Evolutionary conservation across 1,139 yeast genomes (phyloP).

Genomic region (Kurtzmaniella quercitrusa): DNA sequence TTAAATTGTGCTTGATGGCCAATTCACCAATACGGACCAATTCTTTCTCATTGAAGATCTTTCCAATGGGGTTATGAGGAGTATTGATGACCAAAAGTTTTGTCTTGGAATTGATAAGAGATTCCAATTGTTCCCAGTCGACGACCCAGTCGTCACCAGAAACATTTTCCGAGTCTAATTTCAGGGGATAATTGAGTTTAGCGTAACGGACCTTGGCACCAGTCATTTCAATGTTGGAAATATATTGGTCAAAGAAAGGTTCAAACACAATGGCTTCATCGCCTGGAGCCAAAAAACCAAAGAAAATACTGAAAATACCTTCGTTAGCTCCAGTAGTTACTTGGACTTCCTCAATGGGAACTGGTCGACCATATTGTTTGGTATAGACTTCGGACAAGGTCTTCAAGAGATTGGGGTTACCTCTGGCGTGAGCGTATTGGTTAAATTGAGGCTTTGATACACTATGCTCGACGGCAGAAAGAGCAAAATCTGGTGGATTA

Average conservation of each 20-base stretch:
- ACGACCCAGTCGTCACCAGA: constrained; percentile 84
- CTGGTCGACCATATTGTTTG: constrained; percentile 56
- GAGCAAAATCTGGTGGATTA: constrained; percentile 87
- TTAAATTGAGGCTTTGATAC: constrained; percentile 68
- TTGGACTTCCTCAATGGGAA: constrained; percentile 63
- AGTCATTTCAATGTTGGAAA: constrained; percentile 86
- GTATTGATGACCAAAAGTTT: constrained; percentile 85
- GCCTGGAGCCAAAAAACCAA: constrained; percentile 80
- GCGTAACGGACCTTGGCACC: constrained; percentile 91
- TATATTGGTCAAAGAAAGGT: constrained; percentile 95
- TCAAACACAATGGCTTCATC: constrained; percentile 98
- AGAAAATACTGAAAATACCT: constrained; percentile 81
- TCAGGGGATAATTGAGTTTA: constrained; percentile 78
- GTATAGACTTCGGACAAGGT: constrained; percentile 72
- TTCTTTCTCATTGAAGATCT: constrained; percentile 75
- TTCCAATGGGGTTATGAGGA: constrained; percentile 96
- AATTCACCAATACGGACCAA: constrained; percentile 69
- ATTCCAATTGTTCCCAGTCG: constrained; percentile 71
- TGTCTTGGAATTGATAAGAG: constrained; percentile 68
- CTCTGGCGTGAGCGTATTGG: constrained; percentile 90
- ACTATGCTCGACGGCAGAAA: constrained; percentile 76
- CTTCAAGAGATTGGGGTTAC: constrained; percentile 70
- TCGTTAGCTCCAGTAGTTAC: constrained; percentile 97
- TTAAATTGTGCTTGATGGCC: constrained; percentile 77
- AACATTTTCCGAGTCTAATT: constrained; percentile 59